These are phyloP conservation scores for Ogataea dorogensis DNA, from an alignment of 805 yeast species.

Conservation along the genomic window DNA sequence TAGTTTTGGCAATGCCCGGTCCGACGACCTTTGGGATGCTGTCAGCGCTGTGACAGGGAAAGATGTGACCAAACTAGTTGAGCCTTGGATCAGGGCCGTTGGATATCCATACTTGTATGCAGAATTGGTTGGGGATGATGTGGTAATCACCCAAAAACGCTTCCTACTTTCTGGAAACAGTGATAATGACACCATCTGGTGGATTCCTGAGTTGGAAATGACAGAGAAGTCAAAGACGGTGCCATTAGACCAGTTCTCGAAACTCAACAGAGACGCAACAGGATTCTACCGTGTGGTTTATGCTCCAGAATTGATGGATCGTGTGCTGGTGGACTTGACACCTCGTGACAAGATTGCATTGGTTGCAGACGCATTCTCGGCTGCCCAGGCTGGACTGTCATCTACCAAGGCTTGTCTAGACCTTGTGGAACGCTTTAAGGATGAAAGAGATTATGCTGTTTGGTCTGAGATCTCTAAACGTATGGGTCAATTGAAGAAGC, in stretches of 20 bases:
- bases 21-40: slow-evolving; percentile 71
- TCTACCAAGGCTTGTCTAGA: slow-evolving; percentile 45
- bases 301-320: slow-evolving; percentile 40
- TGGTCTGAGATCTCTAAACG: slow-evolving; percentile 54
- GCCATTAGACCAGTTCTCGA: slow-evolving; percentile 30
- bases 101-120: slow-evolving; percentile 74
- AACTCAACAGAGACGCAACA: slow-evolving; percentile 48
- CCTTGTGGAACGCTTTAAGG: slow-evolving; percentile 36
- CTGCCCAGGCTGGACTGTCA: slow-evolving; percentile 46
- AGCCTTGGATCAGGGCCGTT: slow-evolving; percentile 67
- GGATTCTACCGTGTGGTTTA: slow-evolving; percentile 59
- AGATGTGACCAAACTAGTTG: slow-evolving; percentile 59
- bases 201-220: slow-evolving; percentile 47
- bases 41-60: slow-evolving; percentile 60
- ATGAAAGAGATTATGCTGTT: slow-evolving; percentile 43
- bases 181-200: slow-evolving; percentile 51
- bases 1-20: slow-evolving; percentile 67
- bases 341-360: slow-evolving; percentile 53
- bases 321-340: slow-evolving; percentile 41
- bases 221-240: slow-evolving; percentile 20
- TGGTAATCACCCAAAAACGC: slow-evolving; percentile 54
- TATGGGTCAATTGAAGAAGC: slow-evolving; percentile 34
- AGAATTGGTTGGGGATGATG: slow-evolving; percentile 32
- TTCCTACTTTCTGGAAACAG: slow-evolving; percentile 63
- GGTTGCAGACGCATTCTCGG: slow-evolving; percentile 50